A percentile compares a stretch with the other conserved stretches of the same genome.
Conservation (phyloP, 768 basidiomycete species). For the Serendipita sp. region DNA sequence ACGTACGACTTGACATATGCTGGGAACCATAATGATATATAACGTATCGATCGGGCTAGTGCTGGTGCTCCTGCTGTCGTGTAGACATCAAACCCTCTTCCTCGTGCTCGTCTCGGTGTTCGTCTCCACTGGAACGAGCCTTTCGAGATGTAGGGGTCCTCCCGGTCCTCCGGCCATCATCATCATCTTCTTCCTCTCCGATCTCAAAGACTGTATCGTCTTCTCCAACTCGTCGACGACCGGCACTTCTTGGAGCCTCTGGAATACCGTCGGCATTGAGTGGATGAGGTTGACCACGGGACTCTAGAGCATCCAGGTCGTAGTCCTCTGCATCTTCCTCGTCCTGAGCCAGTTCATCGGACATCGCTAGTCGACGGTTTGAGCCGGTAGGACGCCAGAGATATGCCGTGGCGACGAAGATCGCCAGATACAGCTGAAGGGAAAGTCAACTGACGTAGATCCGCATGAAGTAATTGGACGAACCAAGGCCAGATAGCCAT, state of each 20-base stretch:
- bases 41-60: not conserved
- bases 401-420: conserved; percentile 68
- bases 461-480: not conserved
- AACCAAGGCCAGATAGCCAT: conserved; percentile 72
- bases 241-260: conserved; percentile 32
- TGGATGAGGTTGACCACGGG: conserved; percentile 39
- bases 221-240: conserved; percentile 32
- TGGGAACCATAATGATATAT: too few species aligned
- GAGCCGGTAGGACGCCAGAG: conserved; percentile 87
- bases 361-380: conserved; percentile 90
- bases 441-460: not conserved
- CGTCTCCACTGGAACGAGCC: not conserved
- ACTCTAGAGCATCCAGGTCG: conserved; percentile 61
- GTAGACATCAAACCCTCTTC: conserved; percentile 47
- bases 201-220: conserved; percentile 81
- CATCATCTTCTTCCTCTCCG: conserved; percentile 58
- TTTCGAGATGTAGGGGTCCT: conserved; percentile 19
- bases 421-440: conserved; percentile 48
- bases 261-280: conserved; percentile 62
- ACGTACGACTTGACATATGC: not conserved
- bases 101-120: conserved; percentile 32
- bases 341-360: conserved; percentile 89
- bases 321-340: conserved; percentile 90
- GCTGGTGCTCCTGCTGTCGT: not conserved
- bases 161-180: conserved; percentile 43